Evolutionary conservation across 257 asterid genomes (phyloP).

Genomic region (Linderniella brevidens): DNA sequence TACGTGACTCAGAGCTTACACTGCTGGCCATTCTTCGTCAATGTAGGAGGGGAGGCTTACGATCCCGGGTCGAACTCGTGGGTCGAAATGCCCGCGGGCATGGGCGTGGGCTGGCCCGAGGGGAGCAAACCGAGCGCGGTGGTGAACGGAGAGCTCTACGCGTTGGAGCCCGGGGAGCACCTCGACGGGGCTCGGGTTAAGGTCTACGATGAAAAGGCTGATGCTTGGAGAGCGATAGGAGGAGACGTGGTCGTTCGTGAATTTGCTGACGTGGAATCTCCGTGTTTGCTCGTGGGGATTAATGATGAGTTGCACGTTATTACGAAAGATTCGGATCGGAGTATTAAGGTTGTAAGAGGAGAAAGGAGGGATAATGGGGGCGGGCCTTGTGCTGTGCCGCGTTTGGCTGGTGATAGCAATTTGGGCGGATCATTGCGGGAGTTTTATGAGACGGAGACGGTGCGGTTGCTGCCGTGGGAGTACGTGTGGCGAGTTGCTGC

Average conservation of each 20-base stretch:
- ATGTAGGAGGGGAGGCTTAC: conserved; percentile 90
- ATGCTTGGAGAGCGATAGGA: conserved; percentile 63
- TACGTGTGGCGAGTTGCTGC: conserved; percentile 49
- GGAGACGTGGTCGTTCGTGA: conserved; percentile 65
- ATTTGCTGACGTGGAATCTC: conserved; percentile 50
- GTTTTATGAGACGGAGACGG: conserved; percentile 22
- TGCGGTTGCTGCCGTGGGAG: conserved; percentile 5
- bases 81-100: conserved; percentile 81
- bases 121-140: conserved; percentile 71
- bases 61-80: conserved; percentile 78
- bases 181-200: conserved; percentile 68
- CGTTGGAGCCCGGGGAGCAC: conserved; percentile 63
- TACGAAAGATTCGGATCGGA: conserved; percentile 49
- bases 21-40: conserved; percentile 89
- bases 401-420: conserved; percentile 14
- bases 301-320: conserved; percentile 69
- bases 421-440: conserved; percentile 23
- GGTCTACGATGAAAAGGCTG: conserved; percentile 63
- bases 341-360: conserved; percentile 50
- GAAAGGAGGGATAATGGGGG: conserved; percentile 21
- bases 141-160: conserved; percentile 70
- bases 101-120: conserved; percentile 99
- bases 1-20: conserved; percentile 86
- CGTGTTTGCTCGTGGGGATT: conserved; percentile 63
- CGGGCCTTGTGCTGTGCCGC: conserved; percentile 19